phyloP scores from a whole-genome alignment of 116 monocot species.

The Papilionanthe hybrid region DNA sequence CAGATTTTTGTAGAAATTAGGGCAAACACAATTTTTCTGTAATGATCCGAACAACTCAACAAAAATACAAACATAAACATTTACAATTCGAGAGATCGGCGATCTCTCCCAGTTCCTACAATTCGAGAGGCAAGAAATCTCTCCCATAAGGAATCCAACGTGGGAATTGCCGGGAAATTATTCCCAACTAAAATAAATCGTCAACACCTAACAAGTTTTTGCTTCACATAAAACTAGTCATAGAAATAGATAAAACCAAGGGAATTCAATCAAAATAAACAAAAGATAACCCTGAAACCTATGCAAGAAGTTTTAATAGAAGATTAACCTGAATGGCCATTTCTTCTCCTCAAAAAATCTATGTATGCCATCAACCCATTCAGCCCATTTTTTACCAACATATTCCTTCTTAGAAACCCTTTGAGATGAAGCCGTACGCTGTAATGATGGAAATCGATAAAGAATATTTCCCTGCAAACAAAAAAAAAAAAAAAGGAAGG shows the following conservation, averaged over 20 bases:
- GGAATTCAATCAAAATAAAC: neutral
- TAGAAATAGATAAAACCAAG: neutral
- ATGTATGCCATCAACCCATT: conserved; percentile 52
- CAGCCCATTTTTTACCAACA: conserved; percentile 77
- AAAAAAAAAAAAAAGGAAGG: neutral
- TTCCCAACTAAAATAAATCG: neutral
- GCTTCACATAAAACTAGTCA: neutral
- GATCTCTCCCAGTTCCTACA: neutral
- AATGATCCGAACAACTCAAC: too few species aligned
- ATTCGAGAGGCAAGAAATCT: neutral
- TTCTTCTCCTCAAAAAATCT: conserved; percentile 83
- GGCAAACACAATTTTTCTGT: too few species aligned
- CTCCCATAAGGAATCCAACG: too few species aligned
- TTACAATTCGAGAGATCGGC: too few species aligned
- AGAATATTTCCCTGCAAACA: conserved; percentile 81
- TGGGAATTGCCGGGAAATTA: too few species aligned
- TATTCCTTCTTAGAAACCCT: conserved; percentile 66
- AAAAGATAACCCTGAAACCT: neutral
- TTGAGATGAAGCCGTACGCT: conserved; percentile 76
- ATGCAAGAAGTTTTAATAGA: neutral
- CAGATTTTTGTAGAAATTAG: too few species aligned
- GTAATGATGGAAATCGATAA: conserved; percentile 90
- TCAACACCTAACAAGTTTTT: neutral
- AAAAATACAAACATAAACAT: too few species aligned
- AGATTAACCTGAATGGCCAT: conserved; percentile 80